Evolutionary conservation across 345 rosid genomes (phyloP), one percentile per base, ranked within the genome.

Genomic region (Euphorbia pulcherrima): DNA sequence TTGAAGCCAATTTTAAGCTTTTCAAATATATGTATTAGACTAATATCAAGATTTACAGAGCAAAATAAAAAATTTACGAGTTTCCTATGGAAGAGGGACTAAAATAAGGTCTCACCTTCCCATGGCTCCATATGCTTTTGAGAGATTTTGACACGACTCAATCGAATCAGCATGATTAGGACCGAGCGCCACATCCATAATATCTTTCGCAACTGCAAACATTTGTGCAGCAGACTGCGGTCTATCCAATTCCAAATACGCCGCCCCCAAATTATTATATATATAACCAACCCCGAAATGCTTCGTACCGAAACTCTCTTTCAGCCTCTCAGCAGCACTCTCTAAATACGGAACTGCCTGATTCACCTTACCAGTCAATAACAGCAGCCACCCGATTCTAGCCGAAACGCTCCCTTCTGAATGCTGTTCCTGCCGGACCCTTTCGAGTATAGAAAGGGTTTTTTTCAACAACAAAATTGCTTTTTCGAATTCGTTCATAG

Each of bases 211-310:
- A 74, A 92, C 85, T 0, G 97, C 90, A 88, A 95, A 95, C 88
- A 88, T 86, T 73, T 87, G 97, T 59, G 92, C 97, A 16, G 99
- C 99, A 21, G 93, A 92, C 50, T 95, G 92, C 23, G 96, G 97
- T 75, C 93, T 88, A 40, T 81, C 97, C 1, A 94, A 76, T 67
- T 94, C 99, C 78, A 92, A 79, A 80, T 92, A 95, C 57, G 97
- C 97, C 0, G 97, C 90, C 5, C 99, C 99, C 66, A 95, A 81
- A 75, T 95, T 92, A 79, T 92, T 92, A 74, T 88, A 92, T 57
- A 95, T 85, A 72, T 90, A 92, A 21, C 97, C 97, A 17, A 95
- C 87, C 60, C 97, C 97, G 69, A 82, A 95, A 81, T 95, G 99
- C 73, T 88, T 92, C 61, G 96, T 74, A 60, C 97, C 99, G 62